These are phyloP conservation scores for Fusarium tuaranense DNA, from an alignment of 2,329 filamentous ascomycete genomes.

Conservation along the genomic window DNA sequence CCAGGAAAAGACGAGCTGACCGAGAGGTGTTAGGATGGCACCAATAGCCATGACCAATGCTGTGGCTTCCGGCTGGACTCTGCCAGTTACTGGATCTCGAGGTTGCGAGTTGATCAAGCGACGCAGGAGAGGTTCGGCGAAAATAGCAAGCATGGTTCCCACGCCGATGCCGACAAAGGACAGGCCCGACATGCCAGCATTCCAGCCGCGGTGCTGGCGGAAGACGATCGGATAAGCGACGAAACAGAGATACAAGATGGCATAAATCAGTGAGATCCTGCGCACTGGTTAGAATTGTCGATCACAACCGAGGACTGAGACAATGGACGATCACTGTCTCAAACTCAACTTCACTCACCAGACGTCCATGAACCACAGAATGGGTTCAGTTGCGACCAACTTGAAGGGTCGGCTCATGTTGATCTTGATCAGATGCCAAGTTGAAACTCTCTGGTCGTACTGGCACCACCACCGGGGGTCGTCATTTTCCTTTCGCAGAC, in stretches of 20 bases:
- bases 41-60: conserved; percentile 85
- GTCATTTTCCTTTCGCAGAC: conserved; percentile 73
- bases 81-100: conserved; percentile 80
- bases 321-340: neutral
- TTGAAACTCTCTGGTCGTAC: conserved; percentile 78
- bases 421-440: conserved; percentile 75
- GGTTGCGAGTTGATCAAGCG: conserved; percentile 82
- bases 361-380: conserved; percentile 76
- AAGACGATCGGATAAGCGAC: conserved; percentile 92
- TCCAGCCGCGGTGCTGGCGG: conserved; percentile 79
- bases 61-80: conserved; percentile 81
- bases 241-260: conserved; percentile 90
- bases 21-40: conserved; percentile 78
- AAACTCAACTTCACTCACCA: conserved; percentile 61
- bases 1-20: conserved; percentile 90
- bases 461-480: conserved; percentile 82
- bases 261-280: conserved; percentile 86
- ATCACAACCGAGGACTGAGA: neutral
- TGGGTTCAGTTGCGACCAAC: conserved; percentile 84
- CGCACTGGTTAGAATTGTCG: conserved; percentile 9
- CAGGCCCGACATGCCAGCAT: conserved; percentile 77
- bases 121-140: conserved; percentile 78
- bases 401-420: conserved; percentile 84
- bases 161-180: conserved; percentile 79
- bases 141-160: conserved; percentile 71